Base-by-base conservation (phyloP, 2,329 filamentous ascomycete species). In the Rugonectria rugulosa region DNA sequence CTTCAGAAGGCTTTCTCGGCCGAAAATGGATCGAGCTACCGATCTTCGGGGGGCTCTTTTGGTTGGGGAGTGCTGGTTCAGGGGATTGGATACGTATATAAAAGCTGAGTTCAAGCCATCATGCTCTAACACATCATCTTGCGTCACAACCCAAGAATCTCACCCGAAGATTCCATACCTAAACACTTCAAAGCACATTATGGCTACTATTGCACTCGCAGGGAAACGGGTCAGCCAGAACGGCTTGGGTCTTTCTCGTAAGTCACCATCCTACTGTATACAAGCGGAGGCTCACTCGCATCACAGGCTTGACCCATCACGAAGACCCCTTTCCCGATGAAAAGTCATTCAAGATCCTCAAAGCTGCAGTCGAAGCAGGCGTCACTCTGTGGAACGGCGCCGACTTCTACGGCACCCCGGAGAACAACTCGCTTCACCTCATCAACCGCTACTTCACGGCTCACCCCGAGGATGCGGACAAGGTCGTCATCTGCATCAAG, bases 401-500 rank as follows among this genome's bases (percentile, higher is more conserved):
- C 15, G 29, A 52, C 14, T 53, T 56, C 56, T 85, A 85, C 65
- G 83, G 83, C 21, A 68, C 72, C 2, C 75, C 77, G 0, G 69
- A 78, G 2, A 72, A 73, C 52, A 82, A 85, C 66, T 82, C 80
- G 0, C 70, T 85, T 27, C 77, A 80, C 40, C 72, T 86, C 14
- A 66, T 85, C 37, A 75, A 80, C 44, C 72, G 77, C 27, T 86
- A 86, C 69, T 85, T 86, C 64, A 73, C 74, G 17, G 73, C 77
- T 36, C 77, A 85, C 65, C 83, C 83, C 1, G 78, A 83, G 55
- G 80, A 85, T 57, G 81, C 81, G 3, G 70, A 76, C 19, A 81
- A 84, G 63, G 77, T 86, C 2, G 75, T 85, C 6, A 69, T 87
- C 11, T 79, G 75, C 59, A 77, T 86, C 62, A 87, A 87, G 66